Base-by-base conservation (phyloP, 176 grass and related monocot species). In the Musa schizocarpa region DNA sequence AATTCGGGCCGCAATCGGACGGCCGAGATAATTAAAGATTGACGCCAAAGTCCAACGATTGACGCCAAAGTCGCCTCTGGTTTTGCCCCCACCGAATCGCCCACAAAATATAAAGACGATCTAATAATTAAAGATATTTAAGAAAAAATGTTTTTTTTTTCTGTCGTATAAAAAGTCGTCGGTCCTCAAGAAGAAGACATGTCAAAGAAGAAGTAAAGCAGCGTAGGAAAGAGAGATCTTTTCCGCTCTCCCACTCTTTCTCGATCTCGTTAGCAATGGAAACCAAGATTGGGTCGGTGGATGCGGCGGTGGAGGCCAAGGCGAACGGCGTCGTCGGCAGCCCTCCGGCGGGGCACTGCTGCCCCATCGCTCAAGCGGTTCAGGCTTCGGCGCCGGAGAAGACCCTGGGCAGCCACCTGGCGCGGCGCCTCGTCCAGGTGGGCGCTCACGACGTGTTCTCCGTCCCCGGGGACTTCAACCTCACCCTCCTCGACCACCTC, bases 401-500 rank as follows among this genome's bases (percentile, higher is more conserved):
- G 0, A 88, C 84, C 0, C 80, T 93, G 1, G 90, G 90, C 0
- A 65, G 90, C 0, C 87, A 93, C 85, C 74, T 93, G 0, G 90
- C 90, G 0, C 82, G 82, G 0, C 82, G 87, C 0, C 82, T 89
- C 0, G 85, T 89, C 13, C 85, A 93, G 77, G 71, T 83, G 0
- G 87, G 90, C 50, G 85, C 82, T 0, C 13, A 69, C 77, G 90
- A 93, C 74, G 90, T 93, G n/a, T 93, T 93, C 80, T 79, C 82
- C 53, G 87, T 93, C 19, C 91, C 85, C 1, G 85, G 91, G 0
- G 90, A 93, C 74, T 89, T 93, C 74, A 93, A 93, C 84, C 87
- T 93, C 8, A 89, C 90, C 56, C 83, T 87, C 23, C 90, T 93
- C 6, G 90, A 93, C 56, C 82, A 93, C 53, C 87, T 93, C n/a